Conservation (phyloP, 768 basidiomycete genomes). For the Rhodocollybia butyracea region DNA sequence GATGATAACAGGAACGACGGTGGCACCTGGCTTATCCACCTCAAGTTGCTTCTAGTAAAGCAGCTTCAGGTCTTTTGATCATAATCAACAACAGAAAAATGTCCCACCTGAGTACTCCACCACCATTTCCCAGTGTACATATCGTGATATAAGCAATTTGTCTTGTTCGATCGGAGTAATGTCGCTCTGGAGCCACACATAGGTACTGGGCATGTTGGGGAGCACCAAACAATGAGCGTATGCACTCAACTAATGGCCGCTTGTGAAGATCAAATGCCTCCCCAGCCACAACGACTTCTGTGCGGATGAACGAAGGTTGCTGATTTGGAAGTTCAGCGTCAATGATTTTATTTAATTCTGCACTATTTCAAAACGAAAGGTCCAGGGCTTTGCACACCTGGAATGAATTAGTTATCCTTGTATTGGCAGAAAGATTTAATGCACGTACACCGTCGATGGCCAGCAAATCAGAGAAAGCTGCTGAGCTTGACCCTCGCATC, state of each 20-base stretch:
- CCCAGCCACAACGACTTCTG: conserved; percentile 23
- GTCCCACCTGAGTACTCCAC: too few species aligned
- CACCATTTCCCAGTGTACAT: too few species aligned
- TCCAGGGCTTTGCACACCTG: conserved; percentile 22
- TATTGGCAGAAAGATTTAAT: not conserved
- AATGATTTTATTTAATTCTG: conserved; percentile 28
- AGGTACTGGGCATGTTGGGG: conserved; percentile 28
- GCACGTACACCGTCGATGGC: conserved; percentile 24
- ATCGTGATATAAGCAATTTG: too few species aligned
- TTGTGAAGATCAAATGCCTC: conserved; percentile 28
- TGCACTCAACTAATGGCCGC: conserved; percentile 32
- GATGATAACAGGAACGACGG: conserved; percentile 25
- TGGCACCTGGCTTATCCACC: too few species aligned
- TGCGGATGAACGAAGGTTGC: conserved; percentile 21
- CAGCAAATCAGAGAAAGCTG: conserved; percentile 18
- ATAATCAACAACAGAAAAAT: too few species aligned
- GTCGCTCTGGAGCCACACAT: too few species aligned
- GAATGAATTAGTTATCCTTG: not conserved
- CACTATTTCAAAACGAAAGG: conserved; percentile 28
- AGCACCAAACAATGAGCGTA: conserved; percentile 30
- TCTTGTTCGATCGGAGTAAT: too few species aligned
- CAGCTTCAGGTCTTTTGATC: too few species aligned
- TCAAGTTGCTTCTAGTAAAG: too few species aligned
- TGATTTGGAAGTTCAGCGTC: conserved; percentile 20
- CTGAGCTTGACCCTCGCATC: conserved; percentile 16